These are phyloP conservation scores for Pseudonitzschia multistriata DNA, from an alignment of 108 stramenopile genomes.

Conservation along the genomic window DNA sequence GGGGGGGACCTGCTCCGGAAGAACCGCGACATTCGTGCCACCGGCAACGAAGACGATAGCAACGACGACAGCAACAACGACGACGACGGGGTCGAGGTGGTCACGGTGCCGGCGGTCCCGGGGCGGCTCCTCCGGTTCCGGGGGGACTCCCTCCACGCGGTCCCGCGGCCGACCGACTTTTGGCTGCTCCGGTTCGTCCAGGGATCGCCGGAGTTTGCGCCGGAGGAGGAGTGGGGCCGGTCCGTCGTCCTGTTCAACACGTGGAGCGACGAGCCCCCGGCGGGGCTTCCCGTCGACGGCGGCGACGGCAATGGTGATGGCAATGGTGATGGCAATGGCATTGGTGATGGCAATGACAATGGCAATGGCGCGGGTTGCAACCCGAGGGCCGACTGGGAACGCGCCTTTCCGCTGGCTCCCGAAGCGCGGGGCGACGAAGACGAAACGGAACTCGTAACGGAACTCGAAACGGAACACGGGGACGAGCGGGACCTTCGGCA, in stretches of 20 bases:
- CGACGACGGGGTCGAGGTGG: conserved; percentile 34
- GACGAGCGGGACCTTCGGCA: background rate
- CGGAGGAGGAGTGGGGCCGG: conserved; percentile 55
- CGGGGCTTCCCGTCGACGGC: conserved; percentile 42
- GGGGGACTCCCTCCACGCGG: conserved; percentile 70
- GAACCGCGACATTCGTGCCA: conserved; percentile 15
- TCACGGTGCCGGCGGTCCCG: conserved; percentile 58
- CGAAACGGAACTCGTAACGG: too few species aligned
- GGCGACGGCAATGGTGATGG: background rate
- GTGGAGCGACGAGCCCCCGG: conserved; percentile 64
- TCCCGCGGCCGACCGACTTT: conserved; percentile 67
- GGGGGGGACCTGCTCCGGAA: conserved; percentile 60
- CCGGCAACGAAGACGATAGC: background rate
- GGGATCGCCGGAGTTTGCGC: conserved; percentile 40
- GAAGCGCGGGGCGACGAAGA: too few species aligned
- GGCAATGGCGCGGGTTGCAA: background rate
- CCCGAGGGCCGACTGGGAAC: background rate
- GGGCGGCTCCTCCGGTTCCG: conserved; percentile 72
- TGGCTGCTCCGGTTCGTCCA: conserved; percentile 67
- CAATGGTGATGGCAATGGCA: background rate
- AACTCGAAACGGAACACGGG: too few species aligned
- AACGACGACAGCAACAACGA: background rate
- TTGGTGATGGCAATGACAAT: background rate
- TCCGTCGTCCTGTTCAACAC: conserved; percentile 80
- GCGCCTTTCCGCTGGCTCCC: background rate